Conservation (phyloP, 768 basidiomycete species). For the Udeniomyces megalosporus region DNA sequence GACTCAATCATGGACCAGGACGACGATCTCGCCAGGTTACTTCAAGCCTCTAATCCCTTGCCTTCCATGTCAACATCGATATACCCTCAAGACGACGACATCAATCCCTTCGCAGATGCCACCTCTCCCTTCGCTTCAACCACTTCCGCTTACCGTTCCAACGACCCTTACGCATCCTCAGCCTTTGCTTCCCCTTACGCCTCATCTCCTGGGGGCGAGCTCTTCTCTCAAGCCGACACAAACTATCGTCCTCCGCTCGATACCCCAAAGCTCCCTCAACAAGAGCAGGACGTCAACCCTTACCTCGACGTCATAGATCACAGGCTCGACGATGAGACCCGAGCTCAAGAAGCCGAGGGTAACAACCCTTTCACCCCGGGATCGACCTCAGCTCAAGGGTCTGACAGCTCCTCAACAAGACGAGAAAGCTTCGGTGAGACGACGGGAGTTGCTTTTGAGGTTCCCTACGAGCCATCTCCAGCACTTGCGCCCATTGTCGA, state of each 20-base stretch:
- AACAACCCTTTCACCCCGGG: too few species aligned
- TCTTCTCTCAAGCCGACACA: too few species aligned
- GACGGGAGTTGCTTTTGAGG: not conserved
- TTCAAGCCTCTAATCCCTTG: not conserved
- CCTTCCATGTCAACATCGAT: not conserved
- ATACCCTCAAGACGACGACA: constrained; percentile 6
- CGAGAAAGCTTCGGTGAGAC: not conserved
- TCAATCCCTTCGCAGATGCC: constrained; percentile 17
- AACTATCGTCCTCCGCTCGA: not conserved
- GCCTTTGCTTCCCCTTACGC: too few species aligned
- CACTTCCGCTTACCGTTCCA: not conserved
- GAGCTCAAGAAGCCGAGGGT: too few species aligned
- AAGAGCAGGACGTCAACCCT: not conserved
- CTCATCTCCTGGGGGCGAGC: too few species aligned
- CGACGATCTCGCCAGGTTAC: not conserved
- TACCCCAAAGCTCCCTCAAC: not conserved
- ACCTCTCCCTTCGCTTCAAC: constrained; percentile 12
- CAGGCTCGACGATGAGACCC: not conserved
- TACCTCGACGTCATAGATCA: constrained; percentile 4
- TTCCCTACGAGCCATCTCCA: not conserved
- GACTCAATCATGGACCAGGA: not conserved
- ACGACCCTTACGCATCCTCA: not conserved
- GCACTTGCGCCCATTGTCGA: not conserved
- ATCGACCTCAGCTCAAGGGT: not conserved
- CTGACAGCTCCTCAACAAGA: too few species aligned